Evolutionary conservation across 495 filamentous ascomycete genomes (phyloP), one percentile per base, ranked within the genome.

Genomic region (Cercophora samala): DNA sequence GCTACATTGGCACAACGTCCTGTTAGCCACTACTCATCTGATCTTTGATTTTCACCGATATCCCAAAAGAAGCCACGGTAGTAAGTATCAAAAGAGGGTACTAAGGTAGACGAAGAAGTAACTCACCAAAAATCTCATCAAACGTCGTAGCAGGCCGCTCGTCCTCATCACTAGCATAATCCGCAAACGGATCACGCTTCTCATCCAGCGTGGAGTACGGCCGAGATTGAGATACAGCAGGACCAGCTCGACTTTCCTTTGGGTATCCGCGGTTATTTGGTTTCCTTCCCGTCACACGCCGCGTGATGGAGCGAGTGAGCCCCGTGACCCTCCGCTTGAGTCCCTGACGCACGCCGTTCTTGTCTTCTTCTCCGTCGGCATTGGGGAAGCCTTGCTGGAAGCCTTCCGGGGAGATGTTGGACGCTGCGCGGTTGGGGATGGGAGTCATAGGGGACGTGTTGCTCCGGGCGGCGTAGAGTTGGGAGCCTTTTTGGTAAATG

Each of bases 381-480:
- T 46, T 46, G 37, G 37, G 37, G 37, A 46, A 46, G 15, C 9
- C 8, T 9, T 46, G 9, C 13, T 13, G 37, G 37, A 46, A 46
- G 37, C 9, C 37, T 0, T 46, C 37, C 6, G 37, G 37, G 0
- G 37, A 46, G 13, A 46, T 46, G 37, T 18, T 46, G 37, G 37
- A 79, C 73, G 5, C 73, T 74, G 18, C 70, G 70, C 5, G 84
- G 74, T 51, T 67, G 53, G 22, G 82, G 82, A 68, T 83, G 83
- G 15, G 65, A 74, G 24, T 70, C 75, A 5, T 82, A 82, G 3
- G 81, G 74, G 3, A 76, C 75, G 54, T 76, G 74, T 69, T 82
- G 76, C 77, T 77, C 84, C 66, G 68, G 58, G 51, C 64, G 65
- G 21, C 78, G 79, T 46, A 46, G 37, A 46, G 37, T 13, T 46